Base-by-base conservation (phyloP, 768 basidiomycete genomes). In the Tricholoma sp. region DNA sequence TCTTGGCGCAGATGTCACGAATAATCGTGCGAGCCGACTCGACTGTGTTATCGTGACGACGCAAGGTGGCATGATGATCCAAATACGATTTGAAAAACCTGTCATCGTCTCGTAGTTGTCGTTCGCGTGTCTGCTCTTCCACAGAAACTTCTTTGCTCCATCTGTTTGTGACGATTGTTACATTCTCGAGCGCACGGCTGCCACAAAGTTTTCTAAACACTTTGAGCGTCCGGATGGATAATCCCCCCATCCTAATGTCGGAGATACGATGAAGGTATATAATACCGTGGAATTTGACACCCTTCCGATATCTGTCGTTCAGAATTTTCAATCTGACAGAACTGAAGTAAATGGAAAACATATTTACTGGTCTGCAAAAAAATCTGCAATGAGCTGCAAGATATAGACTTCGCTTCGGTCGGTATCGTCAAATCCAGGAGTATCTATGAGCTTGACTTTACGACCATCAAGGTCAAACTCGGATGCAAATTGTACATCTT, bases 201-300 rank as follows among this genome's bases (percentile, higher is more conserved):
- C 77, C 77, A 60, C 77, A 79, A 14, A 78, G 66, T 53, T 75
- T 68, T 52, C 70, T 68, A 63, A 78, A 79, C 64, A 78, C 70
- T 34, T 67, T 69, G 53, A 78, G 76, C 61, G 78, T 79, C 59
- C 71, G 70, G 41, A 65, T 71, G 32, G 74, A 71, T 6, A 67
- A 69, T 34, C 74, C 73, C 46, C 74, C 72, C 67, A 74, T 71
- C 22, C 72, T 57, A 58, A 71, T 60, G 45, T 74, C 74, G 12
- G 63, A 57, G 54, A 74, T 74, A 11, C 74, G 73, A 59, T 74
- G 73, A 64, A 74, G 67, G 57, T 74, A 75, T 43, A 74, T 68
- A 65, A 75, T 66, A 19, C 73, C 73, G 1, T 68, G 64, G 31
- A 74, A 69, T 58, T 69, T 74, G 37, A 67, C 21, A 7, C 50